Conservation (phyloP, 805 yeast species). For the Ogataea naganishii region DNA sequence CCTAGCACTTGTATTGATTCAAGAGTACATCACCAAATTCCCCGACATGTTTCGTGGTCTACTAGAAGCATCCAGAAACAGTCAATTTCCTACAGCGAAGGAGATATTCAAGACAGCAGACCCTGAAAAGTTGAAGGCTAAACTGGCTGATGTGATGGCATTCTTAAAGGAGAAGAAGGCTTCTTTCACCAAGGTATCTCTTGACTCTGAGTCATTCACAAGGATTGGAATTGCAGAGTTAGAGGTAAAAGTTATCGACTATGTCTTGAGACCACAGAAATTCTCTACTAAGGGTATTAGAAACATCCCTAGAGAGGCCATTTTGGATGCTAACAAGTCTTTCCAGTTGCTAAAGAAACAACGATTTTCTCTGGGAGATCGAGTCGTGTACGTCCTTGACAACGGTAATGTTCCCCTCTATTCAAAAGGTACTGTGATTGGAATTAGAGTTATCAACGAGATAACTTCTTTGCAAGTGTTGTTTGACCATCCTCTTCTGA, state of each 20-base stretch:
- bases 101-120: conserved; percentile 28
- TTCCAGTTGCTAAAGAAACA: conserved; percentile 66
- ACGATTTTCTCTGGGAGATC: conserved; percentile 76
- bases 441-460: conserved; percentile 47
- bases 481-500: conserved; percentile 75
- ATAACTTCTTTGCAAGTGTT: conserved; percentile 64
- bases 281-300: conserved; percentile 49
- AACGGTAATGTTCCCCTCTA: conserved; percentile 86
- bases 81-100: conserved; percentile 27
- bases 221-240: conserved; percentile 54
- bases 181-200: conserved; percentile 51
- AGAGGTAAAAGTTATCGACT: conserved; percentile 49
- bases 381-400: conserved; percentile 76
- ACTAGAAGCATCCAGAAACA: conserved; percentile 12
- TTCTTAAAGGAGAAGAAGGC: conserved; percentile 43
- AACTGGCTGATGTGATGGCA: conserved; percentile 21
- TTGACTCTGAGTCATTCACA: conserved; percentile 74
- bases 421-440: conserved; percentile 84
- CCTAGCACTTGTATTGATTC: conserved; percentile 58
- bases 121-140: conserved; percentile 35
- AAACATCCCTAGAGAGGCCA: conserved; percentile 79
- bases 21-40: conserved; percentile 53
- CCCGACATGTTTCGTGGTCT: conserved; percentile 44
- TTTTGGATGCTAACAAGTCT: conserved; percentile 68
- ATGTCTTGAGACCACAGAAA: conserved; percentile 34